Conservation (phyloP, 1,139 yeast species). For the Yamadazyma aaseri region DNA sequence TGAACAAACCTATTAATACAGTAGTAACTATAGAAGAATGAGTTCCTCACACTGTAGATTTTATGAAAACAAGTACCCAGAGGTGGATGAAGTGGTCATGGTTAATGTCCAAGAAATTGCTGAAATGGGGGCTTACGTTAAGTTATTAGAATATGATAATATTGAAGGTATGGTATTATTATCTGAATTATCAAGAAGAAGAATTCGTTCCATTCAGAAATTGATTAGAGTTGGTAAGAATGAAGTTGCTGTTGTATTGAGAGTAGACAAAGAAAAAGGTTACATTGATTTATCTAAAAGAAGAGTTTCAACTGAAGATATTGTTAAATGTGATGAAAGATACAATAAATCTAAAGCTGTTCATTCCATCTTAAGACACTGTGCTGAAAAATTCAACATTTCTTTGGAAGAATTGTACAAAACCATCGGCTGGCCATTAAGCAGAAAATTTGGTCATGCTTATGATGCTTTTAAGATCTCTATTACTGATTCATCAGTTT, state of each 20-base stretch:
- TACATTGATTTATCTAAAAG: conserved; percentile 97
- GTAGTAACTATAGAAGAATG: conserved; percentile 37
- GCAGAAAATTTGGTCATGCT: conserved; percentile 94
- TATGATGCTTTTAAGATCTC: conserved; percentile 97
- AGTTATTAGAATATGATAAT: conserved; percentile 92
- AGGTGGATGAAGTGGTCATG: conserved; percentile 97
- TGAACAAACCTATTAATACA: background rate
- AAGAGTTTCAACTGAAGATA: conserved; percentile 97
- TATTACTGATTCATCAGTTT: conserved; percentile 86
- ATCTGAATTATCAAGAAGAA: conserved; percentile 96
- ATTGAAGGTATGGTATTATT: conserved; percentile 98
- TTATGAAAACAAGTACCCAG: conserved; percentile 98
- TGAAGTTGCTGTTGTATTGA: conserved; percentile 97
- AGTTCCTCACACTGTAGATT: conserved; percentile 92
- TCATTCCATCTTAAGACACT: conserved; percentile 94
- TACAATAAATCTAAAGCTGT: conserved; percentile 96
- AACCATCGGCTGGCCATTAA: conserved; percentile 95
- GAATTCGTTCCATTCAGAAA: conserved; percentile 96
- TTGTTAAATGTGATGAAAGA: conserved; percentile 95
- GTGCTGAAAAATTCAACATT: conserved; percentile 93
- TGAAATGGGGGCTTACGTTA: conserved; percentile 97
- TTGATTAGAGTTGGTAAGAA: conserved; percentile 97
- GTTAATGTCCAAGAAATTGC: conserved; percentile 98
- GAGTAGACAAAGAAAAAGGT: conserved; percentile 98
- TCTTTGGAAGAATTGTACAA: conserved; percentile 84